Evolutionary conservation across 1,139 yeast genomes (phyloP), one percentile per base, ranked within the genome.

Genomic region (Kodamaea plutei): DNA sequence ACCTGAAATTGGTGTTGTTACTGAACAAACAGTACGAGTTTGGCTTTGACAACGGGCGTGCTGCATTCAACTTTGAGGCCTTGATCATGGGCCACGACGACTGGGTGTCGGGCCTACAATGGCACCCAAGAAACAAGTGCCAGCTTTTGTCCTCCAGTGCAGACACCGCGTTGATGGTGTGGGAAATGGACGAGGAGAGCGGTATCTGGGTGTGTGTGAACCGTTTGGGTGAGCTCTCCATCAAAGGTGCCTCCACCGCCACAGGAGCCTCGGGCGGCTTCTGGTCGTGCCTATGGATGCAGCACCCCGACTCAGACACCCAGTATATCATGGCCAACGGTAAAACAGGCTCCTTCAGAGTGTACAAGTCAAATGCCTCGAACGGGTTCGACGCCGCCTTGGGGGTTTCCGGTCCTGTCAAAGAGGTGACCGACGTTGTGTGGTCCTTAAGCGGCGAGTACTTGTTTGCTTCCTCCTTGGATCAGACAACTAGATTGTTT

Each of bases 181-280:
- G 98, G 98, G 82, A 81, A 48, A 91, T 95, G 48, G 97, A 91
- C 57, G 61, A 61, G 23, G 69, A 74, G 4, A 84, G 95, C 3
- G 97, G 96, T 2, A 81, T 91, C 30, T 93, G 98, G 98, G 71
- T 84, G 12, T 84, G 95, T 38, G 68, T 71, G 12, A 68, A 80
- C 19, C 66, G 97, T 47, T 61, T 93, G 18, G 99, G 99, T 23
- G 97, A 91, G 49, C 69, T 91, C 45, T 82, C 96, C 25, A 82
- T 88, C 30, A 91, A 91, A 56, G 99, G 99, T 45, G 96, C 98
- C 0, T 84, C 95, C 4, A 89, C 98, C 0, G 98, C 98, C 3
- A 91, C 98, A 0, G 99, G 99, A 8, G 84, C 98, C 0, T 78
- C 96, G 2, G 98, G 98, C 43, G 98, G 98, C 3, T 89, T 93